Conservation (phyloP, 768 basidiomycete genomes). For the Inosperma sp. region DNA sequence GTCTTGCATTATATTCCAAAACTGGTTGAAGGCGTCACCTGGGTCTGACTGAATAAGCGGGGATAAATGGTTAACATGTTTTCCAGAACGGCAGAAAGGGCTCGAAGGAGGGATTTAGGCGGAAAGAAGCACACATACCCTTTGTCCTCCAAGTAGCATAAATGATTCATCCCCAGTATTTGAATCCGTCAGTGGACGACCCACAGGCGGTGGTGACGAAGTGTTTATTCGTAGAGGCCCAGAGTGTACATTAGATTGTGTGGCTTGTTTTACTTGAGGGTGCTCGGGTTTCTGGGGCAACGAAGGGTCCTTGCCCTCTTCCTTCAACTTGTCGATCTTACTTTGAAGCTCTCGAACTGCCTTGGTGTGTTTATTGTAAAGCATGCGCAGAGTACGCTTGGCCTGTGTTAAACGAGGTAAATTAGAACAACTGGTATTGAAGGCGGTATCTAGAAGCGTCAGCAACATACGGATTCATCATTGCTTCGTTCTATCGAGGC, state of each 20-base stretch:
- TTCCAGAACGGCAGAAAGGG: conserved; percentile 1
- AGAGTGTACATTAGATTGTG: conserved; percentile 24
- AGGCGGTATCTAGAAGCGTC: conserved; percentile 12
- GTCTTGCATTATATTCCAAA: conserved; percentile 85
- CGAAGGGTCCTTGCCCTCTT: conserved; percentile 74
- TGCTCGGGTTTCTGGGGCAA: conserved; percentile 57
- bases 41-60: conserved; percentile 57
- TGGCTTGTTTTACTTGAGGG: conserved; percentile 27
- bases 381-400: conserved; percentile 69
- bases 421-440: conserved; percentile 7
- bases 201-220: conserved; percentile 41
- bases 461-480: conserved; percentile 61
- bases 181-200: conserved; percentile 45
- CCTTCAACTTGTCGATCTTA: conserved; percentile 63
- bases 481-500: conserved; percentile 68
- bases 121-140: conserved; percentile 40
- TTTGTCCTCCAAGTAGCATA: conserved; percentile 76
- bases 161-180: conserved; percentile 82
- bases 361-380: conserved; percentile 71
- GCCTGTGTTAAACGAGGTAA: conserved; percentile 44
- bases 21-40: conserved; percentile 82
- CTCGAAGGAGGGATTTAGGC: conserved; percentile 5
- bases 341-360: conserved; percentile 67
- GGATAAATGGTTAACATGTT: neutral
- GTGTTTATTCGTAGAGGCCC: conserved; percentile 38